Percentiles rank a stretch among this genome's conserved stretches.
Conservation (phyloP, 2,329 filamentous ascomycete genomes). For the Chaetothyriales sp. region DNA sequence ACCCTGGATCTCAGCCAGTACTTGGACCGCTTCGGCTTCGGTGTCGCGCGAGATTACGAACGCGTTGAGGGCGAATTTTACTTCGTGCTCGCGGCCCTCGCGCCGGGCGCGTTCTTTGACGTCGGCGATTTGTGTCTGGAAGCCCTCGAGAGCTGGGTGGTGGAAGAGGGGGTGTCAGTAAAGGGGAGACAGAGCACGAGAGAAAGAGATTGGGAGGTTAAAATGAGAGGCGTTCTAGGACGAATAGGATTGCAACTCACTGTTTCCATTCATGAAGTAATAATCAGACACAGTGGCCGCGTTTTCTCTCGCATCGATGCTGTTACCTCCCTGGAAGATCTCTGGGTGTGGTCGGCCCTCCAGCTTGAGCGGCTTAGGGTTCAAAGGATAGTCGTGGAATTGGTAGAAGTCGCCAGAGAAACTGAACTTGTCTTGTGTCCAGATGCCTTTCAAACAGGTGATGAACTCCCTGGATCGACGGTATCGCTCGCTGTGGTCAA, state of each 20-base stretch:
- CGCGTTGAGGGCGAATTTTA: constrained; percentile 36
- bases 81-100: constrained; percentile 31
- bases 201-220: not conserved
- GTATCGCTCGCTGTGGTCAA: constrained; percentile 41
- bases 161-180: not conserved
- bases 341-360: constrained; percentile 36
- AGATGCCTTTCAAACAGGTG: constrained; percentile 38
- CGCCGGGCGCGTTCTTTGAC: constrained; percentile 35
- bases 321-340: constrained; percentile 43
- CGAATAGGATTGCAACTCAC: constrained; percentile 1
- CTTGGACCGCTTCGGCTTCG: constrained; percentile 43
- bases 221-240: not conserved
- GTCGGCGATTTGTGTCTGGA: constrained; percentile 37
- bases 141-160: constrained; percentile 32
- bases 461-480: constrained; percentile 40
- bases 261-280: constrained; percentile 47
- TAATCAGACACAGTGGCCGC: constrained; percentile 36
- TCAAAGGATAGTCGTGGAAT: constrained; percentile 38
- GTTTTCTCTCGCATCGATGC: constrained; percentile 37
- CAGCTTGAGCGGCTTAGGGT: constrained; percentile 35
- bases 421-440: constrained; percentile 38
- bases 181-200: not conserved
- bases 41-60: constrained; percentile 30
- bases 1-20: constrained; percentile 39
- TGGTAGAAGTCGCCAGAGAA: constrained; percentile 41